Evolutionary conservation across 176 grass and related monocot genomes (phyloP).

Genomic region (Canna indica): DNA sequence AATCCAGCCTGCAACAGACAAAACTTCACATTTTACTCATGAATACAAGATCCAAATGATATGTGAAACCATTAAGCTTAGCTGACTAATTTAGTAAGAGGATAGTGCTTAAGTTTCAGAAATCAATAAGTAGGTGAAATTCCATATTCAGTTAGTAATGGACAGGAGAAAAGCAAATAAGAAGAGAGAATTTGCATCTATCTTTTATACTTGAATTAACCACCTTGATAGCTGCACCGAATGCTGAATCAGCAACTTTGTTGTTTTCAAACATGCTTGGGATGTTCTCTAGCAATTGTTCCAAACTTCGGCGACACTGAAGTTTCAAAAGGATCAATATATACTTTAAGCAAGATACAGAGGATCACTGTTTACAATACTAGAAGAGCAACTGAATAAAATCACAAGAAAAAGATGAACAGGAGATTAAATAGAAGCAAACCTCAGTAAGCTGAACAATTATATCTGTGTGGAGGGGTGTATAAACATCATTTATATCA

Average conservation of each 20-base stretch:
- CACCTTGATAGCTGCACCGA: slow-evolving; percentile 82
- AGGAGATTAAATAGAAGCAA: slow-evolving; percentile 18
- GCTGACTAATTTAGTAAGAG: background rate
- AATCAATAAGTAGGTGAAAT: background rate
- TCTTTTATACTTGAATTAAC: too few species aligned
- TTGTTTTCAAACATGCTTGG: slow-evolving; percentile 76
- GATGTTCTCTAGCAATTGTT: slow-evolving; percentile 82
- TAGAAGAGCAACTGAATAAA: background rate
- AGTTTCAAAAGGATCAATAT: slow-evolving; percentile 5
- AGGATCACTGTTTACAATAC: background rate
- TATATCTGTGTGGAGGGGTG: slow-evolving; percentile 60
- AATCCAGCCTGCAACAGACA: slow-evolving; percentile 51
- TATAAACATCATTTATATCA: slow-evolving; percentile 79
- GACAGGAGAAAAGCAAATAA: too few species aligned
- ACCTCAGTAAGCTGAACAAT: slow-evolving; percentile 76
- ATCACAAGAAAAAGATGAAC: slow-evolving; percentile 8
- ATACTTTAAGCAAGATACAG: slow-evolving; percentile 17
- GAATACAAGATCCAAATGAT: background rate
- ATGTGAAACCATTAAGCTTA: background rate
- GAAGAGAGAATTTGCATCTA: too few species aligned
- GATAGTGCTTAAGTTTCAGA: background rate
- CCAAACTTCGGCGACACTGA: slow-evolving; percentile 72
- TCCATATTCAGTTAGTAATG: background rate
- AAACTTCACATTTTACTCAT: slow-evolving; percentile 17
- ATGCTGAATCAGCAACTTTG: slow-evolving; percentile 72